Conservation (phyloP, 352 stramenopile species). For the Phytophthora meadii region DNA sequence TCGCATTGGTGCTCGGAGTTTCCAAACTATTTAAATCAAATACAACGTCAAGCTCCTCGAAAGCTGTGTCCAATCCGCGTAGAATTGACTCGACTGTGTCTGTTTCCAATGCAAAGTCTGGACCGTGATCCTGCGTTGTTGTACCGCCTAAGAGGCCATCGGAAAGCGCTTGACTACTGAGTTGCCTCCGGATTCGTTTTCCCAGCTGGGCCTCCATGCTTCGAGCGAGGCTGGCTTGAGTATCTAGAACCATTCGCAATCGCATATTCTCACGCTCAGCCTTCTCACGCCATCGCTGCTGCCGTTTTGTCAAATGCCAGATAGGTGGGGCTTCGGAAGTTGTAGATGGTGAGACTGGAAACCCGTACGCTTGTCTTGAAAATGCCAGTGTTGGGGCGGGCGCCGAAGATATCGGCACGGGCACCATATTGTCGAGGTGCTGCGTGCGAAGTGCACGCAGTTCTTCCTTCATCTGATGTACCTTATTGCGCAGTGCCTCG, state of each 20-base stretch:
- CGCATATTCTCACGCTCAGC: constrained; percentile 37
- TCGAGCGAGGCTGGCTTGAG: constrained; percentile 37
- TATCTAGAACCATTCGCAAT: constrained; percentile 38
- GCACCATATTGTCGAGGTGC: constrained; percentile 18
- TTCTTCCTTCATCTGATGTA: constrained; percentile 45
- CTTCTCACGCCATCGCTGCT: constrained; percentile 32
- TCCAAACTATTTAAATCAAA: constrained; percentile 37
- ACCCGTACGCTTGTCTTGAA: constrained; percentile 28
- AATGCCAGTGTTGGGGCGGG: constrained; percentile 23
- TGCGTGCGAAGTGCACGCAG: constrained; percentile 22
- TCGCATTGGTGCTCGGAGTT: constrained; percentile 23
- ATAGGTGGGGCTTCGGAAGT: constrained; percentile 14
- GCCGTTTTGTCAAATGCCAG: constrained; percentile 32
- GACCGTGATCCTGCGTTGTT: constrained; percentile 4
- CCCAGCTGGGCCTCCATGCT: constrained; percentile 36
- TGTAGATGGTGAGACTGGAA: constrained; percentile 9
- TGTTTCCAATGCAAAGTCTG: constrained; percentile 33
- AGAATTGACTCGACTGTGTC: constrained; percentile 38
- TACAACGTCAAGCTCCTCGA: constrained; percentile 38
- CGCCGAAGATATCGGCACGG: constrained; percentile 13
- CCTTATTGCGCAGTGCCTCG: constrained; percentile 40
- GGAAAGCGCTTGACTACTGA: constrained; percentile 8
- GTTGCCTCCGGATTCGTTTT: constrained; percentile 23
- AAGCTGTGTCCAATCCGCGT: constrained; percentile 38
- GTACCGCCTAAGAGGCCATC: constrained; percentile 1